Evolutionary conservation across 78 protist genomes (phyloP).

Genomic region (Dictyostelium discoideum): dicty_2.7 NC_007089.4:182001-182500

Average conservation of each 20-base stretch:
- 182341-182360: not conserved
- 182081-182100: too few relatives aligned
- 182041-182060: too few relatives aligned
- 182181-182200: not conserved
- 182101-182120: too few relatives aligned
- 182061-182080: too few relatives aligned
- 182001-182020: too few relatives aligned
- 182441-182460: too few relatives aligned
- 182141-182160: too few relatives aligned
- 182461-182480: not conserved
- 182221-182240: slow-evolving; percentile 62
- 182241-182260: slow-evolving; percentile 67
- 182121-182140: not conserved
- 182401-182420: too few relatives aligned
- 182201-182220: slow-evolving; percentile 7
- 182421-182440: too few relatives aligned
- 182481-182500: slow-evolving; percentile 9
- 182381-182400: too few relatives aligned
- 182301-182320: slow-evolving; percentile 52
- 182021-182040: too few relatives aligned
- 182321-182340: slow-evolving; percentile 49
- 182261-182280: not conserved
- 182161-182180: too few relatives aligned
- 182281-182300: slow-evolving; percentile 22
- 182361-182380: not conserved